Percentiles rank a stretch among this genome's conserved stretches.
Evolutionary conservation across 139 green algal genomes (phyloP).

Genomic region (Spirogloea muscicola): DNA sequence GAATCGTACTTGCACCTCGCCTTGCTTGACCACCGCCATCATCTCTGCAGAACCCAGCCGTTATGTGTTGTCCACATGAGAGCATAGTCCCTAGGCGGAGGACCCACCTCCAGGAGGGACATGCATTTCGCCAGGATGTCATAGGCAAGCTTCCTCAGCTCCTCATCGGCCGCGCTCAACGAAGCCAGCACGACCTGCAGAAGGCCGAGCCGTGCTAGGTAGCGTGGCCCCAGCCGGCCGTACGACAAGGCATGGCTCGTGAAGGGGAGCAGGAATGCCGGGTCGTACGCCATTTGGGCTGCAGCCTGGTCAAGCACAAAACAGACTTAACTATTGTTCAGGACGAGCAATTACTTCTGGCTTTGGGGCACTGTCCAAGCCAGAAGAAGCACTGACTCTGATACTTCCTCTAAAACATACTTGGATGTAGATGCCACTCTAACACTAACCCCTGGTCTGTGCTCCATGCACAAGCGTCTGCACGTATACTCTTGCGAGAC

Average conservation of each 20-base stretch:
- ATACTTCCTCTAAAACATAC: no score
- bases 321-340: background rate
- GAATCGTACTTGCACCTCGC: no score
- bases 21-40: no score
- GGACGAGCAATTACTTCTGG: background rate
- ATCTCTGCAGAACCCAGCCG: no score
- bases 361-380: background rate
- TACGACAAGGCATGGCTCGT: background rate
- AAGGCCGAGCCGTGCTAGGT: slow-evolving; percentile 9
- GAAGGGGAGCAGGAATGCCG: slow-evolving; percentile 19
- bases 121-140: slow-evolving; percentile 1
- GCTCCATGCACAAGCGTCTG: no score
- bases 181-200: background rate
- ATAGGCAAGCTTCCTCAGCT: slow-evolving; percentile 9
- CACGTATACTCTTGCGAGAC: no score
- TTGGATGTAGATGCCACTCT: no score
- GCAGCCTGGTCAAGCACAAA: background rate
- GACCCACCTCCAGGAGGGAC: slow-evolving; percentile 11
- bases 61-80: slow-evolving; percentile 12
- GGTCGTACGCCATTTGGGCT: slow-evolving; percentile 16
- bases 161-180: slow-evolving; percentile 1
- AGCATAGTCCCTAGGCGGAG: background rate
- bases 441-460: no score
- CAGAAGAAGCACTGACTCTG: no score
- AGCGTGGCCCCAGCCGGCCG: background rate